Evolutionary conservation across 148 eudicot genomes (phyloP), one percentile per base, ranked within the genome.

Genomic region (Limonium bicolor): DNA sequence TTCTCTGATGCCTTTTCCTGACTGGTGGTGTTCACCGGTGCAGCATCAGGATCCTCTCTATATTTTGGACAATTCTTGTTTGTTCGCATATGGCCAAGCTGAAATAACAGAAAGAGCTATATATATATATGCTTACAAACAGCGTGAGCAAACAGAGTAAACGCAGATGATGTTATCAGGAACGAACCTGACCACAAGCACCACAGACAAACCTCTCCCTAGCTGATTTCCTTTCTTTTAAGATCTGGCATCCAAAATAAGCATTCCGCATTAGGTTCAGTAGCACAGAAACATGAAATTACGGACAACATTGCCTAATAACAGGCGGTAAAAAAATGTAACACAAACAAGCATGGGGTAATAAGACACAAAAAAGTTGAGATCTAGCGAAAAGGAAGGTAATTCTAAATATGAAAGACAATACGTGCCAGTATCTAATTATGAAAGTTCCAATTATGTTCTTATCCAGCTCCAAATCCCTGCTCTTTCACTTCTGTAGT

Each of bases 21-120:
- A 58, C 75, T 88, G 23, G 46, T 47, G 33, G 54, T 74, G 55
- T 73, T 83, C 20, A 51, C 51, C 50, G 66, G 82, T 43, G 73
- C 40, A n/a, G n/a, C n/a, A 18, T 77, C 93, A 20, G 69, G 29
- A 50, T 90, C 95, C 55, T 84, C 92, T 22, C 95, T 56, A 51
- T 75, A 90, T 55, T 61, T 90, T 55, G 99, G 88, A 55, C 99
- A 90, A 56, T 90, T 62, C 58, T 84, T 90, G 63, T 90, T 90
- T 27, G 99, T 90, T 55, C 87, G 66, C 95, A 90, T 90, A 56
- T 90, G 99, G 50, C 99, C 99, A 53, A 72, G 82, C 99, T 90
- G 69, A 54, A 19, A 51, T 34, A 38, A 45, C 55, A 4, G 40
- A 25, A 23, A 21, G 36, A 41, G 43, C 44, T 24, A n/a, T 34